Percentiles rank a stretch among this genome's conserved stretches.
phyloP scores from a whole-genome alignment of 2,329 filamentous ascomycete genomes.

The Acephala macrosclerotiorum region DNA sequence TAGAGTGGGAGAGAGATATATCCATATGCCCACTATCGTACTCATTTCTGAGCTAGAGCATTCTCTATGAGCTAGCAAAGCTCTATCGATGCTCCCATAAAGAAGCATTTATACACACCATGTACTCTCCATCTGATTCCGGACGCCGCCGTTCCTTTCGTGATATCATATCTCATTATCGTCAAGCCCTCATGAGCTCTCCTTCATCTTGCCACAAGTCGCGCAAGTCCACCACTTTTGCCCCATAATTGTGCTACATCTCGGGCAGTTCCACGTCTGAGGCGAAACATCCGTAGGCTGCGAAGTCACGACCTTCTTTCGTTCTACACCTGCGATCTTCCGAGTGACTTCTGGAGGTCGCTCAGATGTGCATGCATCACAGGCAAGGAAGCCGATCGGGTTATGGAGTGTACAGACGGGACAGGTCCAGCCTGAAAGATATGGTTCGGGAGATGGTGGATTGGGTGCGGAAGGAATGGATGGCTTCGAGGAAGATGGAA shows the following conservation, averaged over 20 bases:
- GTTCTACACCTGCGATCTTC: conserved; percentile 31
- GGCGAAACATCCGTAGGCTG: conserved; percentile 26
- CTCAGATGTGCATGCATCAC: conserved; percentile 62
- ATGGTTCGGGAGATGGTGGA: conserved; percentile 21
- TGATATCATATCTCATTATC: conserved; percentile 8
- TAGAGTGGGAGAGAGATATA: background rate
- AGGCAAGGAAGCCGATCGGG: conserved; percentile 56
- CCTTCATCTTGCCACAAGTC: conserved; percentile 61
- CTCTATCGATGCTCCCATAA: background rate
- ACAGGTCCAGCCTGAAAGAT: conserved; percentile 62
- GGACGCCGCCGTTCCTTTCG: background rate
- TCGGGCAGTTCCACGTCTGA: conserved; percentile 57
- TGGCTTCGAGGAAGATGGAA: conserved; percentile 6
- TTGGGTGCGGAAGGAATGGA: conserved; percentile 9
- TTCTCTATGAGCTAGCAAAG: background rate
- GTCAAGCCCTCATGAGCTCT: conserved; percentile 48
- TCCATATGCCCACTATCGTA: background rate
- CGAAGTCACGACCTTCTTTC: conserved; percentile 16
- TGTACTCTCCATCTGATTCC: background rate
- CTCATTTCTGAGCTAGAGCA: background rate
- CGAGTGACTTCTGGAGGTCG: conserved; percentile 45
- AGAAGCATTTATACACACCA: background rate
- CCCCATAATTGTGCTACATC: conserved; percentile 60
- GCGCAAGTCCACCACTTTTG: conserved; percentile 65
- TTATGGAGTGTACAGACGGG: conserved; percentile 64